Base-by-base conservation (phyloP, 441 rosid species). In the Erodium chrysanthum region DNA sequence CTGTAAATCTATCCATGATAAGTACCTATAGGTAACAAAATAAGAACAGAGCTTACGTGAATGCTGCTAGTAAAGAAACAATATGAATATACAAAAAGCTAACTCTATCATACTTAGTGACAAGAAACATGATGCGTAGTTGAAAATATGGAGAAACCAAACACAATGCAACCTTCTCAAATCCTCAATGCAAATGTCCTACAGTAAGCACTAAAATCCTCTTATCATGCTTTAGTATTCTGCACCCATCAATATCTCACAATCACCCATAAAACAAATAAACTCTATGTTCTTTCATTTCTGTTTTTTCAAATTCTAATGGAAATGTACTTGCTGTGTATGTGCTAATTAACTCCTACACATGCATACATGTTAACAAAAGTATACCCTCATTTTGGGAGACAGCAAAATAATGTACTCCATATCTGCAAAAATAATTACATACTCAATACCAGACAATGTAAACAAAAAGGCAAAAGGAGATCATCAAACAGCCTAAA, bases 1-100 rank as follows among this genome's bases (percentile, higher is more conserved):
- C 86, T 0, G 97, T 94, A 68, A 87, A 84, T 79, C 78, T 88
- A 82, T 94, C 99, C 92, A 94, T 81, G 77, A 94, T 90, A 74
- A 91, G 96, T 35, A 94, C 99, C 99, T 94, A 79, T 61, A 68
- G 42, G 71, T 25, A 73, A 68, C 65, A 64, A 33, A 71, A 67
- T 54, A 60, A 79, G 67, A 66, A 70, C 61, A 54, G 11, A 20
- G 18, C 50, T 20, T 54, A 54, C 67, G 37, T 22, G 33, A 22
- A 65, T 58, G 40, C 63, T 58, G 11, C n/a, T 58, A 58, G 31
- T 58, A 58, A 58, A 21, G 63, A 23, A 58, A 11, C 15, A 58
- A 58, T 10, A 20, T 18, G 25, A 54, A 54, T 54, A 54, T 54
- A 54, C 27, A 33, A 54, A 20, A 54, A 20, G 23, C 23, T 54